phyloP scores from a whole-genome alignment of 2,329 filamentous ascomycete species.

The Penicillium fuscoglaucum region DNA sequence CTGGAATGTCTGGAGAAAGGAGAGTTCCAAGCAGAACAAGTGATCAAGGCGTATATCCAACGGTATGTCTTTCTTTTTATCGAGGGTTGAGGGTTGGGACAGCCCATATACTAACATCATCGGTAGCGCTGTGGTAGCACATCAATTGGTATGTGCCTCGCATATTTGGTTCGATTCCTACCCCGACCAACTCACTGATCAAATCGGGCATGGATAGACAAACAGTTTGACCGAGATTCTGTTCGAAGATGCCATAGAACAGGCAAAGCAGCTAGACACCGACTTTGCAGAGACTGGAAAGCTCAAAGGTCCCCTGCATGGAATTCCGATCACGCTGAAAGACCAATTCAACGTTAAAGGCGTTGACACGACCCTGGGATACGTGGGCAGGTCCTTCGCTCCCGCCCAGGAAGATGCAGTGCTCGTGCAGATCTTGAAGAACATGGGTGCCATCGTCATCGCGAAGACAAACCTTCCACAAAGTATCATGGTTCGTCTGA shows the following conservation, averaged over 20 bases:
- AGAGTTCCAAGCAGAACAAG: conserved; percentile 32
- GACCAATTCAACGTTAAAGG: conserved; percentile 64
- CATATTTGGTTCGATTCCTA: not conserved
- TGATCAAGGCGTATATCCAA: conserved; percentile 34
- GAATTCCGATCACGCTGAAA: conserved; percentile 58
- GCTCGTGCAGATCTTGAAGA: conserved; percentile 51
- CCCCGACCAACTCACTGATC: not conserved
- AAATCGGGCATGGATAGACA: conserved; percentile 26
- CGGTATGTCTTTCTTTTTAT: conserved; percentile 24
- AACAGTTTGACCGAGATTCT: conserved; percentile 41
- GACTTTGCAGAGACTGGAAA: conserved; percentile 35
- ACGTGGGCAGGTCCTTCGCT: conserved; percentile 52
- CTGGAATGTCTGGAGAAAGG: conserved; percentile 23
- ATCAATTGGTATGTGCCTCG: conserved; percentile 26
- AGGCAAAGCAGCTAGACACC: conserved; percentile 34
- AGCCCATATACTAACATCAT: conserved; percentile 2
- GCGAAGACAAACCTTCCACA: conserved; percentile 55
- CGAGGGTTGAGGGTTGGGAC: not conserved
- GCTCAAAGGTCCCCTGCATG: conserved; percentile 54
- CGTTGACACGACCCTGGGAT: conserved; percentile 59
- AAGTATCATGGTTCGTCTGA: conserved; percentile 52
- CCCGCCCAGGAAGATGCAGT: conserved; percentile 53
- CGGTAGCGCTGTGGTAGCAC: conserved; percentile 31
- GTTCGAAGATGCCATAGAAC: conserved; percentile 36
- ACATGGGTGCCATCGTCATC: conserved; percentile 54